phyloP scores from a whole-genome alignment of 192 early-diverging fungal species.

The Lobosporangium transversale region DNA sequence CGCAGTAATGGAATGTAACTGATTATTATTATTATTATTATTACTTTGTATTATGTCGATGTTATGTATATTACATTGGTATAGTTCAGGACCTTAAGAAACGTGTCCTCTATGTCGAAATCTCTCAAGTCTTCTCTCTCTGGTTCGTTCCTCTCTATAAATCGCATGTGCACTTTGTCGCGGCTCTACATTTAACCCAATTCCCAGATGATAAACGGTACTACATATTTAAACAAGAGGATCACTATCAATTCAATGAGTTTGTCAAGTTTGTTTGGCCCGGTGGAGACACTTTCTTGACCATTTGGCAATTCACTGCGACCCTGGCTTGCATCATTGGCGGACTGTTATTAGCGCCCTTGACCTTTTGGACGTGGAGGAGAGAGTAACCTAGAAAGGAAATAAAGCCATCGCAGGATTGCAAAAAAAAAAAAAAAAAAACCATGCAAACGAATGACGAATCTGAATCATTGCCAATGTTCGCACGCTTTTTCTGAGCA shows the following conservation, averaged over 20 bases:
- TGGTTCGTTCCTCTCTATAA: slow-evolving; percentile 13
- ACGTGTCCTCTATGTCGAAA: slow-evolving; percentile 8
- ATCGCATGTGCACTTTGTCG: slow-evolving; percentile 3
- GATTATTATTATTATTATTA: too few species aligned
- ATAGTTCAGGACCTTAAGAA: slow-evolving; percentile 2
- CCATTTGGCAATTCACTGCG: not conserved
- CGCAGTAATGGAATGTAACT: too few species aligned
- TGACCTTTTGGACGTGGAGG: not conserved
- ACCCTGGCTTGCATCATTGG: slow-evolving; percentile 3
- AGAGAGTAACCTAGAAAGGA: too few species aligned
- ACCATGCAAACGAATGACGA: too few species aligned
- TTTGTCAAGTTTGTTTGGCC: slow-evolving; percentile 15
- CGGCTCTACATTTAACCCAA: not conserved
- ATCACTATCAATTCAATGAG: slow-evolving; percentile 15
- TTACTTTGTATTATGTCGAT: not conserved
- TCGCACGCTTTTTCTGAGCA: too few species aligned
- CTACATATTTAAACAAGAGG: slow-evolving; percentile 15
- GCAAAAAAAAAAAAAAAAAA: too few species aligned
- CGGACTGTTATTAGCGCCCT: not conserved
- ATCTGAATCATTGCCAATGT: too few species aligned
- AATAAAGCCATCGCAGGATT: too few species aligned
- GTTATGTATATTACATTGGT: not conserved
- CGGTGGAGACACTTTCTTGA: not conserved
- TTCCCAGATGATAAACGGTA: slow-evolving; percentile 1
- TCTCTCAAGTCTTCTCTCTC: slow-evolving; percentile 11